Conservation (phyloP, 2,329 filamentous ascomycete genomes). For the Chalaropsis ovoidea region DNA sequence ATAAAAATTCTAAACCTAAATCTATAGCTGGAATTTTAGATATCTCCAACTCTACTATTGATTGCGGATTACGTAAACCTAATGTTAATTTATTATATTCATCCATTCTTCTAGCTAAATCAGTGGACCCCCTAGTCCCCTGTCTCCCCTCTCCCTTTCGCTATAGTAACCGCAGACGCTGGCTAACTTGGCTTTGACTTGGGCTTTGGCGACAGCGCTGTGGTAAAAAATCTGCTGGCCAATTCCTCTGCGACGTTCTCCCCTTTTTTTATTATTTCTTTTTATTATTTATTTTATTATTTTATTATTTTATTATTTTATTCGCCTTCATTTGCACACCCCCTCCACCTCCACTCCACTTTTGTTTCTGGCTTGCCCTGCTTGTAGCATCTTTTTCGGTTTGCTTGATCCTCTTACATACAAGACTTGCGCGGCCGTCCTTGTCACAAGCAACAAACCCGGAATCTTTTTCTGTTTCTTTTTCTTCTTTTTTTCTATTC, state of each 20-base stretch:
- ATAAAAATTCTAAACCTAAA: too few relatives aligned
- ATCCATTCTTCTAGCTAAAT: too few relatives aligned
- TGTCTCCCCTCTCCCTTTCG: constrained; percentile 6
- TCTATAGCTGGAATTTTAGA: too few relatives aligned
- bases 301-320: background rate
- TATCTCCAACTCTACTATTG: too few relatives aligned
- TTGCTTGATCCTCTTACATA: constrained; percentile 20
- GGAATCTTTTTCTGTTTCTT: background rate
- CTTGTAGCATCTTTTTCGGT: constrained; percentile 15
- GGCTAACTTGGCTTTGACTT: background rate
- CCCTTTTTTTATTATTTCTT: background rate
- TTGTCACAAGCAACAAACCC: background rate
- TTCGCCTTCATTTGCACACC: background rate
- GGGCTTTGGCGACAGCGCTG: background rate
- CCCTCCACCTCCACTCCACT: background rate
- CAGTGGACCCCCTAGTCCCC: background rate
- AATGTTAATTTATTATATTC: too few relatives aligned
- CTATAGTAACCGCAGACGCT: background rate
- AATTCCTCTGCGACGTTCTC: background rate
- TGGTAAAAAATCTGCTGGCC: background rate
- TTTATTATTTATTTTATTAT: background rate
- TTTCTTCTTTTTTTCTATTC: background rate
- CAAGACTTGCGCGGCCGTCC: constrained; percentile 17
- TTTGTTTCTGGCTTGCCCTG: constrained; percentile 14
- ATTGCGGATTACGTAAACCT: too few relatives aligned